phyloP scores from a whole-genome alignment of 2,329 filamentous ascomycete genomes.

The Fulvia fulva region DNA sequence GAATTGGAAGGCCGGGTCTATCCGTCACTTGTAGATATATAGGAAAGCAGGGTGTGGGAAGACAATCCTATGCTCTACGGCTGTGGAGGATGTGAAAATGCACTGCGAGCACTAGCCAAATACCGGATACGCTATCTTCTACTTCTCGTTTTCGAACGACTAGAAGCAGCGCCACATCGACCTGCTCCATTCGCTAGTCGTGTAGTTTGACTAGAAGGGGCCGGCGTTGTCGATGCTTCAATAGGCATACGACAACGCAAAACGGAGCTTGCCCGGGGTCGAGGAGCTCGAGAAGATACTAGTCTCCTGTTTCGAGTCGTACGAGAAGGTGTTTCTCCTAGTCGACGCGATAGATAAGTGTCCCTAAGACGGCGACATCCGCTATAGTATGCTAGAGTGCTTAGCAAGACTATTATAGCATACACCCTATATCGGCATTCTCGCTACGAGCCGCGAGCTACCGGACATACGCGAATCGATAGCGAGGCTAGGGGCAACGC shows the following conservation, averaged over 20 bases:
- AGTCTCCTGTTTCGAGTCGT: conserved; percentile 7
- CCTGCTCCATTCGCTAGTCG: no score
- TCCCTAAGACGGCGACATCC: conserved; percentile 8
- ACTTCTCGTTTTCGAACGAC: no score
- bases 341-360: conserved; percentile 37
- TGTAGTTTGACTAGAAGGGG: no score
- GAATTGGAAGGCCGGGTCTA: no score
- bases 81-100: no score
- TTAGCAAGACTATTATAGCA: conserved; percentile 7
- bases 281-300: conserved; percentile 19
- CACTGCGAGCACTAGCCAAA: no score
- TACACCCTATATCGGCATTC: conserved; percentile 11
- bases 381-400: conserved; percentile 11
- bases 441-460: conserved; percentile 21
- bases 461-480: conserved; percentile 13
- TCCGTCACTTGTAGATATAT: no score
- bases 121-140: no score
- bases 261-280: conserved; percentile 3
- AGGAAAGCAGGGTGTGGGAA: no score
- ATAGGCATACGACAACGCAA: conserved; percentile 8
- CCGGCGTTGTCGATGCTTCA: no score
- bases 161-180: no score
- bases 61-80: no score
- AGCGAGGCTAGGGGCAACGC: conserved; percentile 1
- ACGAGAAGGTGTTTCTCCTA: conserved; percentile 27